phyloP scores from a whole-genome alignment of 345 rosid species.

The Brassica juncea region DNA sequence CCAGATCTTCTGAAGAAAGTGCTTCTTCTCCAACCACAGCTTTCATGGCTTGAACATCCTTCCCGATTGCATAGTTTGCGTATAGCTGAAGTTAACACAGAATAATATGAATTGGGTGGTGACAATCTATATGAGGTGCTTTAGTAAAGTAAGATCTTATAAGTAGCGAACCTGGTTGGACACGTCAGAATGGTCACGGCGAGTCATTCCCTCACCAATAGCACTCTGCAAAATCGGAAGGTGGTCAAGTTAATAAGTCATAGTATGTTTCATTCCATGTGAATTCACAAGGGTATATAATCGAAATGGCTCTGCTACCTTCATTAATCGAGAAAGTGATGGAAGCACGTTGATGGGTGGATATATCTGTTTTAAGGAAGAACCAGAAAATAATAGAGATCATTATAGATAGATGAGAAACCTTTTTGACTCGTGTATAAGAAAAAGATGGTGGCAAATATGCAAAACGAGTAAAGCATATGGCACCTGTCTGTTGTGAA shows the following conservation, averaged over 20 bases:
- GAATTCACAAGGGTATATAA: not conserved
- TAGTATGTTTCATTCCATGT: not conserved
- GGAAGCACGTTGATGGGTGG: slow-evolving; percentile 99
- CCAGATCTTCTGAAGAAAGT: slow-evolving; percentile 97
- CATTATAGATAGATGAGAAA: not conserved
- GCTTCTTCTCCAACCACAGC: slow-evolving; percentile 99
- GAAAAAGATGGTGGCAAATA: not conserved
- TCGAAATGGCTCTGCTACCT: slow-evolving; percentile 49
- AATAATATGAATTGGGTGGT: not conserved
- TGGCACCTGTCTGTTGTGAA: slow-evolving; percentile 45
- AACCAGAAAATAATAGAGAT: slow-evolving; percentile 5
- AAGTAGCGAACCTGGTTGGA: slow-evolving; percentile 60
- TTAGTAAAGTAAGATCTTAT: not conserved
- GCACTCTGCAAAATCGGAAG: slow-evolving; percentile 69
- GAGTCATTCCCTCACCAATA: slow-evolving; percentile 99
- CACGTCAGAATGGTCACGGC: slow-evolving; percentile 91
- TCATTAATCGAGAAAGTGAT: slow-evolving; percentile 95
- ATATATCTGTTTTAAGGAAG: slow-evolving; percentile 63
- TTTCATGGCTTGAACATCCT: slow-evolving; percentile 99
- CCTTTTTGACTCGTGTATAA: not conserved
- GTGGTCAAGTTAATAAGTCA: slow-evolving; percentile 1
- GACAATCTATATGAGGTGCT: not conserved
- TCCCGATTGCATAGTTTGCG: slow-evolving; percentile 98
- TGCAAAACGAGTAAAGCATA: slow-evolving; percentile 12
- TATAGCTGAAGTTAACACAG: slow-evolving; percentile 53